Conservation (phyloP, 768 basidiomycete species). For the Psilocybe subaeruginosa region DNA sequence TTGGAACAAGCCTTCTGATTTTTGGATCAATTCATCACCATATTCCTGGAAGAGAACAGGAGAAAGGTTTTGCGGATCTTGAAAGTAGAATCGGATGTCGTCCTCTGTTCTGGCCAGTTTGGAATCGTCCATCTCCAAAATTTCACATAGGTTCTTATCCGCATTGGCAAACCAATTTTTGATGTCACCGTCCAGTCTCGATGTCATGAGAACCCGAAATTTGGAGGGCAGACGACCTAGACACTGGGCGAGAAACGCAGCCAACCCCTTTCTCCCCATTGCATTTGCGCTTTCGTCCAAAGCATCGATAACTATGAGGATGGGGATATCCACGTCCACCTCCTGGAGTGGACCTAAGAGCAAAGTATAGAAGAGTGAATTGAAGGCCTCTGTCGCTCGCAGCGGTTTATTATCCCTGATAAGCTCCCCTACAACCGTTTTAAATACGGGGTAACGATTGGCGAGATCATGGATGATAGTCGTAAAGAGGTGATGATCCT, state of each 20-base stretch:
- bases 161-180: background rate
- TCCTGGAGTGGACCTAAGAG: background rate
- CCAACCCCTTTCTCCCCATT: background rate
- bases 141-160: background rate
- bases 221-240: background rate
- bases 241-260: background rate
- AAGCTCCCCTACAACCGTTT: background rate
- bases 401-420: conserved; percentile 3
- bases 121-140: background rate
- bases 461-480: conserved; percentile 5
- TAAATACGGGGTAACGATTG: conserved; percentile 1
- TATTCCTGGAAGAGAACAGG: background rate
- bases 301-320: conserved; percentile 2
- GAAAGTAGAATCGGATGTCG: background rate
- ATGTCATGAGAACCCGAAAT: conserved; percentile 1
- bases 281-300: conserved; percentile 3
- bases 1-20: background rate
- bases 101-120: background rate
- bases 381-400: background rate
- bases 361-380: background rate
- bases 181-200: background rate
- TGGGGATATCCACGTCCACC: background rate
- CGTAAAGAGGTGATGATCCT: conserved; percentile 2
- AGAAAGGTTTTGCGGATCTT: background rate
- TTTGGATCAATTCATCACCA: background rate